Evolutionary conservation across 345 rosid genomes (phyloP).

Genomic region (Kandelia obovata): DNA sequence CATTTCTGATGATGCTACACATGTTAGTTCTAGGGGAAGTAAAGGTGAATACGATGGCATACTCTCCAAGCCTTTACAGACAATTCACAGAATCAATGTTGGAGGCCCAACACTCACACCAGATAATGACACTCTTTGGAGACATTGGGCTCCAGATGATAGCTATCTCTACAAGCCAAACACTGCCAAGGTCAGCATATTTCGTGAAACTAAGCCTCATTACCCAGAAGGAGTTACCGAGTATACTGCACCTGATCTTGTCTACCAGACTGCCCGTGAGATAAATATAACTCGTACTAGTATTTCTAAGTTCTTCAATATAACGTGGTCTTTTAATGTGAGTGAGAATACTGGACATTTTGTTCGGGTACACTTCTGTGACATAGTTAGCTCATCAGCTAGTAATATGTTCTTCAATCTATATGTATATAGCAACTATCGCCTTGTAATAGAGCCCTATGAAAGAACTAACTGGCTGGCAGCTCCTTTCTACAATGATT

Average conservation of each 20-base stretch:
- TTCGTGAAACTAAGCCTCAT: background rate
- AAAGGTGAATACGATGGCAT: background rate
- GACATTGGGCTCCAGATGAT: conserved; percentile 45
- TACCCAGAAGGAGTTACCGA: background rate
- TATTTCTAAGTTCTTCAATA: background rate
- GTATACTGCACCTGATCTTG: conserved; percentile 38
- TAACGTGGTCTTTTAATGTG: conserved; percentile 50
- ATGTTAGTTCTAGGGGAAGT: background rate
- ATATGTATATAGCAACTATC: conserved; percentile 28
- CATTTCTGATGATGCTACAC: conserved; percentile 8
- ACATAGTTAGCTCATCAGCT: conserved; percentile 14
- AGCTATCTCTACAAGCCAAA: conserved; percentile 16
- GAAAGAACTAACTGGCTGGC: fast-evolving
- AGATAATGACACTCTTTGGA: conserved; percentile 33
- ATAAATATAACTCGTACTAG: conserved; percentile 6
- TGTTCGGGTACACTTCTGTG: conserved; percentile 57
- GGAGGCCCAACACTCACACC: conserved; percentile 36
- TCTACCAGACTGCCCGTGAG: conserved; percentile 42
- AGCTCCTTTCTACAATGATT: conserved; percentile 42
- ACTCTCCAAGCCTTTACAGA: conserved; percentile 27
- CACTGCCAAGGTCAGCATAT: background rate
- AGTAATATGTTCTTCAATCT: conserved; percentile 28
- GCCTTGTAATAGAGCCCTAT: conserved; percentile 22
- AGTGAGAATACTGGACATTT: conserved; percentile 34
- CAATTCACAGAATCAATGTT: conserved; percentile 38